Evolutionary conservation across 2,329 filamentous ascomycete species (phyloP).

Genomic region (Chaetomiaceae sp.): DNA sequence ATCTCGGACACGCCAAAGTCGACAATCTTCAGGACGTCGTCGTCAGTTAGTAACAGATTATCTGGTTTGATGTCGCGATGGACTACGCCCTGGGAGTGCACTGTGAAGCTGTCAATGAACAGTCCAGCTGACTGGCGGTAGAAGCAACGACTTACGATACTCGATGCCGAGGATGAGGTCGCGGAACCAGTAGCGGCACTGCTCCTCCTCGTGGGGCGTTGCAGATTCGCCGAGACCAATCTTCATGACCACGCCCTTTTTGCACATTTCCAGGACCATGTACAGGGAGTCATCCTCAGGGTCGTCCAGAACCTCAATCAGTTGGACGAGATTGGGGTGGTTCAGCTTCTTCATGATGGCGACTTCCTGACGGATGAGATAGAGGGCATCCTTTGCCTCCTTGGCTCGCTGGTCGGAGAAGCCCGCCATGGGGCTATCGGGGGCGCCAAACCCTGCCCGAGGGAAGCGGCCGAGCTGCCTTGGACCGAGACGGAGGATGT

Average conservation of each 20-base stretch:
- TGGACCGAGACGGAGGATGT: constrained; percentile 55
- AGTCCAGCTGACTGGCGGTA: too few species aligned
- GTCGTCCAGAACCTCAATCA: constrained; percentile 94
- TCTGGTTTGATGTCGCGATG: constrained; percentile 98
- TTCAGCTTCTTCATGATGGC: constrained; percentile 99
- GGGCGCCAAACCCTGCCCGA: constrained; percentile 26
- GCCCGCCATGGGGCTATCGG: constrained; percentile 18
- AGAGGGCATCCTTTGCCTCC: constrained; percentile 66
- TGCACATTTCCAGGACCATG: constrained; percentile 99
- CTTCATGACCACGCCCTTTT: constrained; percentile 96
- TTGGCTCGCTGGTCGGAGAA: constrained; percentile 43
- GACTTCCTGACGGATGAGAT: constrained; percentile 90
- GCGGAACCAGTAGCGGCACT: constrained; percentile 86
- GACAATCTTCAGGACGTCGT: constrained; percentile 93
- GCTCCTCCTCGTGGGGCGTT: constrained; percentile 75
- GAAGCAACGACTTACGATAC: constrained; percentile 58
- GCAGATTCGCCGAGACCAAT: constrained; percentile 81
- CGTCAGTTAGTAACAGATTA: constrained; percentile 83
- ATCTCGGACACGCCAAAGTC: constrained; percentile 99
- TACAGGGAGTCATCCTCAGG: constrained; percentile 93
- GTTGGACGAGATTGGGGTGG: constrained; percentile 85
- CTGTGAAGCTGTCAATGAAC: constrained; percentile 35
- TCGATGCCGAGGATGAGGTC: constrained; percentile 93
- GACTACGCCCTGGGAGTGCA: constrained; percentile 90
- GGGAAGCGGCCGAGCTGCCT: constrained; percentile 17